A percentile compares a stretch with the other conserved stretches of the same genome.
phyloP scores from a whole-genome alignment of 768 basidiomycete genomes.

The Tylopilus intermedius region DNA sequence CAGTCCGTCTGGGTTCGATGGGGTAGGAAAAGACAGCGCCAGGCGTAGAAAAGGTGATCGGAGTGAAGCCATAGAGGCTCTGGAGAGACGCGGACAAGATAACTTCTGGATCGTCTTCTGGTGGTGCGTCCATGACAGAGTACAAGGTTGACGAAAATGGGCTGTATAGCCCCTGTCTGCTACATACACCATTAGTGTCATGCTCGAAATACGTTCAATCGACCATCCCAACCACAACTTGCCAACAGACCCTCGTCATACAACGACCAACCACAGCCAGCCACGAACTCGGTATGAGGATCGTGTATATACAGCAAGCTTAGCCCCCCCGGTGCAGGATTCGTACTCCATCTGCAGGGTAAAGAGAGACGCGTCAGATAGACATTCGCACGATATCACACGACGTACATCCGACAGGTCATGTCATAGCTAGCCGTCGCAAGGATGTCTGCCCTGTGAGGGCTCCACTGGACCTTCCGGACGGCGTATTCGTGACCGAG shows the following conservation, averaged over 20 bases:
- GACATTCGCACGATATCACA: background rate
- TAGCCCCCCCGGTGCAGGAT: constrained; percentile 42
- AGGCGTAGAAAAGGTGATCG: constrained; percentile 55
- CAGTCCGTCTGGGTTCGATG: constrained; percentile 14
- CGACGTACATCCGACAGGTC: constrained; percentile 83
- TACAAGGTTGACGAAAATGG: too few species aligned
- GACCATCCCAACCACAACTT: constrained; percentile 49
- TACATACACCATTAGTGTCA: constrained; percentile 15
- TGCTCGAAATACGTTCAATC: constrained; percentile 67
- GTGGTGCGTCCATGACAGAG: background rate
- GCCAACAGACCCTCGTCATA: constrained; percentile 84
- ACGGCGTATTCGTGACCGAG: constrained; percentile 89
- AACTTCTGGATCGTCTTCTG: constrained; percentile 50
- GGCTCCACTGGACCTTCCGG: constrained; percentile 85
- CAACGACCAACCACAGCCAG: constrained; percentile 88
- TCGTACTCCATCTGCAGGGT: constrained; percentile 66
- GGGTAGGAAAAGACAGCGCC: constrained; percentile 51
- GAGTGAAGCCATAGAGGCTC: constrained; percentile 55
- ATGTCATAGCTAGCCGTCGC: constrained; percentile 86
- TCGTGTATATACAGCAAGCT: constrained; percentile 71
- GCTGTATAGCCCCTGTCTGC: too few species aligned
- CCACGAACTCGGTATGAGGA: constrained; percentile 91
- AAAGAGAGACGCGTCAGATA: background rate
- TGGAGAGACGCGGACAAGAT: constrained; percentile 62
- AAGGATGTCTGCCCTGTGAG: constrained; percentile 65